Conservation (phyloP, 306 rosid genomes). For the Echinosophora koreensis region DNA sequence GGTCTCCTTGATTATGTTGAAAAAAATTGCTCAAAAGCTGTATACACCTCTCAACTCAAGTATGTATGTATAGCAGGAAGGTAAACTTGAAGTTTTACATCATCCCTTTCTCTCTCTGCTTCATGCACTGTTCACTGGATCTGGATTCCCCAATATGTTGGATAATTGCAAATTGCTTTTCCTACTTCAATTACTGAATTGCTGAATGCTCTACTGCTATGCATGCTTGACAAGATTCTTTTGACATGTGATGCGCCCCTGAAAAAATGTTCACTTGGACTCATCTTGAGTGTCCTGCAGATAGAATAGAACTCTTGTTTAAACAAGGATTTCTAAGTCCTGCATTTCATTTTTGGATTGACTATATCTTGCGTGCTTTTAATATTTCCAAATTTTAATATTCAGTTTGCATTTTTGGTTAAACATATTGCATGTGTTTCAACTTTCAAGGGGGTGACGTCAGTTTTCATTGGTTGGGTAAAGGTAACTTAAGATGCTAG, state of each 20-base stretch:
- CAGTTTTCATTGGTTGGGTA: not conserved
- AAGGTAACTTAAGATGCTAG: not conserved
- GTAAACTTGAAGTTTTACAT: slow-evolving; percentile 48
- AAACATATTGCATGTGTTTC: not conserved
- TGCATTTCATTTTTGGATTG: not conserved
- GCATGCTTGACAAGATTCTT: not conserved
- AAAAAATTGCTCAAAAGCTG: slow-evolving; percentile 77
- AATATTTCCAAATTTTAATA: slow-evolving; percentile 8
- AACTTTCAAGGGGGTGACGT: slow-evolving; percentile 9
- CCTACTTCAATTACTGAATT: not conserved
- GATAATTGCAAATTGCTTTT: not conserved
- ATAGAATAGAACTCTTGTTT: not conserved
- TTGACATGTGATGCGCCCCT: not conserved
- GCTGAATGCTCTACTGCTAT: not conserved
- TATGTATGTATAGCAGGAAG: slow-evolving; percentile 94
- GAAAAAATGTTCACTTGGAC: not conserved
- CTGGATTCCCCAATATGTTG: not conserved
- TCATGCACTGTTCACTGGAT: slow-evolving; percentile 6
- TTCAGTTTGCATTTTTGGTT: not conserved
- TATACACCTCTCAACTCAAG: slow-evolving; percentile 75
- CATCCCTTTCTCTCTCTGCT: not conserved
- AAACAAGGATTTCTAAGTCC: not conserved
- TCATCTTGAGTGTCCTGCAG: slow-evolving; percentile 1
- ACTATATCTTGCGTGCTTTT: slow-evolving; percentile 11
- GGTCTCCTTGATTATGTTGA: slow-evolving; percentile 83